These are phyloP conservation scores for Trypanosoma lewisi DNA, from an alignment of 208 protist species.

Conservation along the genomic window DNA sequence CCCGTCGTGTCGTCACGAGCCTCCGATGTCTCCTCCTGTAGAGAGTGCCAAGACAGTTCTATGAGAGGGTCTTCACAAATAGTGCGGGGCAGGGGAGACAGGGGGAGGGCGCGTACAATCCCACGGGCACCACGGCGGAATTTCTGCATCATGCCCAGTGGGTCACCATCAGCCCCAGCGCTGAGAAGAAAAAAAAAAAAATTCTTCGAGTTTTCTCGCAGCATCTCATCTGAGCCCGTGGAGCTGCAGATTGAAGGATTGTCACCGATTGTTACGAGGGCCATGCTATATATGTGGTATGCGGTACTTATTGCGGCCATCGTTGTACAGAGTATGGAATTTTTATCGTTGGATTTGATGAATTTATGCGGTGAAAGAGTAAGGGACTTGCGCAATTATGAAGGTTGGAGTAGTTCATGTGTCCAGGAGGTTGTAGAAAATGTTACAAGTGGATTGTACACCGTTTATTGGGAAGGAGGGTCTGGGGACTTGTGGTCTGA, in stretches of 20 bases:
- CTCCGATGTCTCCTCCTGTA: too few species aligned
- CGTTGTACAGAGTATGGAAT: conserved; percentile 52
- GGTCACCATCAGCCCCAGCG: background rate
- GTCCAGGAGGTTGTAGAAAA: conserved; percentile 13
- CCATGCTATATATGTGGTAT: conserved; percentile 65
- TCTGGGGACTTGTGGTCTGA: conserved; percentile 17
- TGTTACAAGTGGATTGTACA: conserved; percentile 14
- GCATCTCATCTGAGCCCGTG: conserved; percentile 33
- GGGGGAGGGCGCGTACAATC: background rate
- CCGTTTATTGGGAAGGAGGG: conserved; percentile 40
- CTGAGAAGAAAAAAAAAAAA: background rate
- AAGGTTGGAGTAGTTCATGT: conserved; percentile 35
- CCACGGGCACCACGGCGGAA: conserved; percentile 24
- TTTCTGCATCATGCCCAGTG: background rate
- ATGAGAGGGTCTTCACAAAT: background rate
- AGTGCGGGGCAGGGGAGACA: background rate
- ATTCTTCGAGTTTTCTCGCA: background rate
- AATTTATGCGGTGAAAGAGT: conserved; percentile 56
- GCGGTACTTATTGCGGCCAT: conserved; percentile 43
- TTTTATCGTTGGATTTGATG: conserved; percentile 48
- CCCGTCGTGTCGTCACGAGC: too few species aligned
- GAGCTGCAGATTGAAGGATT: conserved; percentile 82
- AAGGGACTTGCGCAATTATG: conserved; percentile 26
- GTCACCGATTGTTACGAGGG: conserved; percentile 33
- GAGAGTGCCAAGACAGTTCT: background rate